phyloP scores from a whole-genome alignment of 176 grass and related monocot genomes.

The Rhynchospora pubera region DNA sequence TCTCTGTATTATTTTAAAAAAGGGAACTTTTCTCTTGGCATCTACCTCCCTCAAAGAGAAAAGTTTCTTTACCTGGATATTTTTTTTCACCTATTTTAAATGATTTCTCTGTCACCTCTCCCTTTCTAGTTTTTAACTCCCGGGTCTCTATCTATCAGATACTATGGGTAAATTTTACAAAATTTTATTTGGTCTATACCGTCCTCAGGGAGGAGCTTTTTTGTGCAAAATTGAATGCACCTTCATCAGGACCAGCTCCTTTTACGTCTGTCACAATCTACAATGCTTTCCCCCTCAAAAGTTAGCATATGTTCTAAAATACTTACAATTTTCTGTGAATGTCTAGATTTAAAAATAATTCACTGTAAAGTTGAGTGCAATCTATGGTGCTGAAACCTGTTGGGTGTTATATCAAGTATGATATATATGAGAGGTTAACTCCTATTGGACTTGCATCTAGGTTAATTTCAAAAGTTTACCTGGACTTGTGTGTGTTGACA shows the following conservation, averaged over 20 bases:
- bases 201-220: neutral
- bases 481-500: neutral
- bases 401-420: neutral
- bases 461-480: neutral
- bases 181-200: neutral
- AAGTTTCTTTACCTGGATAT: conserved; percentile 7
- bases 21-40: neutral
- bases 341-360: neutral
- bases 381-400: neutral
- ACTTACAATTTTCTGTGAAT: neutral
- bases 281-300: neutral
- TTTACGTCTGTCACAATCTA: neutral
- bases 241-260: neutral
- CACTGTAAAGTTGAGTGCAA: neutral
- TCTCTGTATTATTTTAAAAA: neutral
- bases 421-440: neutral
- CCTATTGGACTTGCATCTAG: neutral
- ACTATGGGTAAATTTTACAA: conserved; percentile 2
- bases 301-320: conserved; percentile 5
- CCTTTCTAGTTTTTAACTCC: conserved; percentile 15
- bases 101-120: conserved; percentile 1
- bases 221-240: conserved; percentile 14
- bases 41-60: conserved; percentile 7
- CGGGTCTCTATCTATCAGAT: conserved; percentile 9
- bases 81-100: conserved; percentile 10